These are phyloP conservation scores for Trichoderma sp. DNA, from an alignment of 2,329 filamentous ascomycete species.

Conservation along the genomic window DNA sequence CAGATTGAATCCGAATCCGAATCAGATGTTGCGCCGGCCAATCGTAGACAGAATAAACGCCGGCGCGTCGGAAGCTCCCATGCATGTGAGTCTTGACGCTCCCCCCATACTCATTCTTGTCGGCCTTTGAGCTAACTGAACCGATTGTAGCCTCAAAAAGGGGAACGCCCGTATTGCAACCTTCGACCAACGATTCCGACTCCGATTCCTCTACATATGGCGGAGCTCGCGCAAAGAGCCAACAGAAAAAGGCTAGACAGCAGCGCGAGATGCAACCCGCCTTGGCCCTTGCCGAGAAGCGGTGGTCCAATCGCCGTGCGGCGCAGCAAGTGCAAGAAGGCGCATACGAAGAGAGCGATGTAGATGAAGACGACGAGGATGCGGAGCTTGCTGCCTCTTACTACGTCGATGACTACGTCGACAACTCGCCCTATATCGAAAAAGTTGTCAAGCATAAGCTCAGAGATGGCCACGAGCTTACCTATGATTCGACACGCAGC, in stretches of 20 bases:
- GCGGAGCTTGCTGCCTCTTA: constrained; percentile 58
- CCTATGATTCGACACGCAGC: constrained; percentile 57
- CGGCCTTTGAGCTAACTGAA: neutral
- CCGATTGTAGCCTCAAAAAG: constrained; percentile 54
- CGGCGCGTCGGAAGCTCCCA: constrained; percentile 64
- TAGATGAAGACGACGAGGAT: constrained; percentile 62
- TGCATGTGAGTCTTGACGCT: constrained; percentile 49
- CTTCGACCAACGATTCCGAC: constrained; percentile 59
- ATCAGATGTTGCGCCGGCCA: constrained; percentile 62
- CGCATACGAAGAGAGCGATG: constrained; percentile 64
- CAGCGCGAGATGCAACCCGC: constrained; percentile 65
- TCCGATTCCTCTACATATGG: constrained; percentile 78
- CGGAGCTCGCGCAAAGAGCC: constrained; percentile 65
- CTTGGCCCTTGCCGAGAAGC: constrained; percentile 71
- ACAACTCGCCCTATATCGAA: constrained; percentile 83
- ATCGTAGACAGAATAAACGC: constrained; percentile 62
- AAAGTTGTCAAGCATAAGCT: constrained; percentile 83
- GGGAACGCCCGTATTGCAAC: constrained; percentile 52
- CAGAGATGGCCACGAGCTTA: constrained; percentile 62
- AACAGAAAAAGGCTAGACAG: constrained; percentile 74
- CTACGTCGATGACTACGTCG: constrained; percentile 66
- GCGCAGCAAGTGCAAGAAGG: constrained; percentile 67
- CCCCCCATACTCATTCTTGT: neutral
- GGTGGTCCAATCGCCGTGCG: constrained; percentile 85
- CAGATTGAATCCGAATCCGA: constrained; percentile 60